Percentiles rank a stretch among this genome's conserved stretches.
Conservation (phyloP, 2,329 filamentous ascomycete genomes). For the Amylocarpus encephaloides region DNA sequence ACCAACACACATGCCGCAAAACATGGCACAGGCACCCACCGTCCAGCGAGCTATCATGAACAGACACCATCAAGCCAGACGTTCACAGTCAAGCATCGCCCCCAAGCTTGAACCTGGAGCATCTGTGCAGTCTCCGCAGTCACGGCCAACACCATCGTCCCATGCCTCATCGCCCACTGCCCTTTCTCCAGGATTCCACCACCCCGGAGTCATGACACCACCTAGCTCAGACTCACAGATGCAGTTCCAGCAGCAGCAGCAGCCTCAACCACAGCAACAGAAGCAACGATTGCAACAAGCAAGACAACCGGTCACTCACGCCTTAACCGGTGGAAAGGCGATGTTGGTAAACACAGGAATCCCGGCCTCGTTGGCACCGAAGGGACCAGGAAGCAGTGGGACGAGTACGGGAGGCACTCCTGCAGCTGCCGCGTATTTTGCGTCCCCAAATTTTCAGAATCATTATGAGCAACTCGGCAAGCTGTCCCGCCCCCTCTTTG, state of each 20-base stretch:
- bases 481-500: slow-evolving; percentile 51
- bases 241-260: slow-evolving; percentile 42
- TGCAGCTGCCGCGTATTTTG: slow-evolving; percentile 58
- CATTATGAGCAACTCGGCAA: slow-evolving; percentile 95
- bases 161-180: slow-evolving; percentile 64
- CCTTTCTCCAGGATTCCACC: slow-evolving; percentile 54
- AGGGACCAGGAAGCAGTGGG: slow-evolving; percentile 30
- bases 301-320: slow-evolving; percentile 24
- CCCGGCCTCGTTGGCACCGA: slow-evolving; percentile 24
- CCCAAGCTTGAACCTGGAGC: slow-evolving; percentile 60
- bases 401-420: slow-evolving; percentile 36
- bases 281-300: slow-evolving; percentile 29
- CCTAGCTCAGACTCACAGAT: slow-evolving; percentile 50
- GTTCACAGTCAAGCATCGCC: slow-evolving; percentile 68
- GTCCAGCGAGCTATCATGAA: slow-evolving; percentile 78
- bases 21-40: slow-evolving; percentile 64
- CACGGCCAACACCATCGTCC: slow-evolving; percentile 75
- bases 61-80: slow-evolving; percentile 62
- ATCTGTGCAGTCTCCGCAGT: slow-evolving; percentile 54
- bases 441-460: slow-evolving; percentile 74
- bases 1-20: slow-evolving; percentile 61
- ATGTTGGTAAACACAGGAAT: slow-evolving; percentile 24
- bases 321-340: slow-evolving; percentile 22
- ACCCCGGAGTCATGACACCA: slow-evolving; percentile 55
- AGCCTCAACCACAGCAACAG: slow-evolving; percentile 38